A percentile compares a stretch with the other conserved stretches of the same genome.
phyloP scores from a whole-genome alignment of 2,329 filamentous ascomycete species.

The Sphaerulina populicola region DNA sequence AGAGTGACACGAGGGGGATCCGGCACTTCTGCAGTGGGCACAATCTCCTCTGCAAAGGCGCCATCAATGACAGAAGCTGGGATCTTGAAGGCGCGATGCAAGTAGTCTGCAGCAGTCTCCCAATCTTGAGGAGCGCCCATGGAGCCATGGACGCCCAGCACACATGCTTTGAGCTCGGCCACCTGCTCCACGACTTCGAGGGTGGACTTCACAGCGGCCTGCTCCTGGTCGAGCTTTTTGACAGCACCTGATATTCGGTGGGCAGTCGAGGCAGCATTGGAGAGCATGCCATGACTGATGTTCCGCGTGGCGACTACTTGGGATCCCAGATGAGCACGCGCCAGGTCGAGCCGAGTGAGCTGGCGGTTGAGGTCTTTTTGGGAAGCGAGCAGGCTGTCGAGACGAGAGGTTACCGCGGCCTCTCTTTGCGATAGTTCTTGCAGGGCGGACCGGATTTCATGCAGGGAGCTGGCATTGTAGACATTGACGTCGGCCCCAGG shows the following conservation, averaged over 20 bases:
- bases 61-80: conserved; percentile 73
- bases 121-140: conserved; percentile 98
- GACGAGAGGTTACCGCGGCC: conserved; percentile 60
- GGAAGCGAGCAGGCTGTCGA: conserved; percentile 69
- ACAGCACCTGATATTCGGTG: conserved; percentile 79
- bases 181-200: conserved; percentile 91
- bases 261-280: conserved; percentile 75
- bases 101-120: conserved; percentile 89
- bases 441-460: conserved; percentile 72
- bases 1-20: conserved; percentile 83
- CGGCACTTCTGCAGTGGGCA: conserved; percentile 90
- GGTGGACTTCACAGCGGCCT: conserved; percentile 82
- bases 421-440: conserved; percentile 68
- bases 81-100: conserved; percentile 72
- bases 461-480: conserved; percentile 63
- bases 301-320: conserved; percentile 76
- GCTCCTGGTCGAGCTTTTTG: conserved; percentile 79
- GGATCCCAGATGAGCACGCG: conserved; percentile 78
- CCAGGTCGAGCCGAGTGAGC: conserved; percentile 74
- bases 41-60: conserved; percentile 80
- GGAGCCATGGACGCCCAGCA: conserved; percentile 84
- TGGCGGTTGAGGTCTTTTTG: conserved; percentile 83
- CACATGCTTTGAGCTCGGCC: conserved; percentile 90
- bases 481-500: conserved; percentile 37
- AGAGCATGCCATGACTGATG: conserved; percentile 85